Conservation (phyloP, 371 early-diverging fungal species). For the Mucor indicus region DNA sequence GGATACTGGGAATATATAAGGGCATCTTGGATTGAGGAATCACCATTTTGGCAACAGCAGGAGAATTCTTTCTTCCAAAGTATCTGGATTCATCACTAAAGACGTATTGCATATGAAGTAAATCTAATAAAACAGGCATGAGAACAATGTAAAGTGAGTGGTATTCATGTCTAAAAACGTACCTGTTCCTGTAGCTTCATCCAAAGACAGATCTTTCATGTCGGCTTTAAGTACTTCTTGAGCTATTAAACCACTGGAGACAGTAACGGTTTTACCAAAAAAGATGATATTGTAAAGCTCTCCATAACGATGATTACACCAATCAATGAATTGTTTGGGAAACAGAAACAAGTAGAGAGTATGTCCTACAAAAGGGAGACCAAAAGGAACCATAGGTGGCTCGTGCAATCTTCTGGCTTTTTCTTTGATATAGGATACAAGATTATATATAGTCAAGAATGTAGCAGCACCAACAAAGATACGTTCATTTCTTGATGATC, state of each 20-base stretch:
- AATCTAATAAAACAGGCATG: slow-evolving; percentile 8
- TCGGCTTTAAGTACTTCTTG: slow-evolving; percentile 34
- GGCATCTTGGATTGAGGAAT: slow-evolving; percentile 19
- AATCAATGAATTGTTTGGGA: slow-evolving; percentile 27
- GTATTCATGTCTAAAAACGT: not conserved
- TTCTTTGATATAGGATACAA: slow-evolving; percentile 16
- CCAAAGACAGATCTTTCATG: slow-evolving; percentile 18
- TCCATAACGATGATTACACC: slow-evolving; percentile 33
- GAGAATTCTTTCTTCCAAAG: too few relatives aligned
- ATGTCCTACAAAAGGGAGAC: slow-evolving; percentile 35
- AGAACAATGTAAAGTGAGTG: not conserved
- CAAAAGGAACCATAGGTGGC: slow-evolving; percentile 33
- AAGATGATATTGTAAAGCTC: slow-evolving; percentile 28
- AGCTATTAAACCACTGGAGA: slow-evolving; percentile 21
- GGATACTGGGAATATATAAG: slow-evolving; percentile 15
- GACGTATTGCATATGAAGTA: slow-evolving; percentile 30
- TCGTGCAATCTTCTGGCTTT: slow-evolving; percentile 19
- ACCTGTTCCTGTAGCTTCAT: slow-evolving; percentile 31
- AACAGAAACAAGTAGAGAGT: slow-evolving; percentile 22
- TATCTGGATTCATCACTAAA: slow-evolving; percentile 1
- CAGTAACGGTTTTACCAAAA: slow-evolving; percentile 21
- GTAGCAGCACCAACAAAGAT: slow-evolving; percentile 23
- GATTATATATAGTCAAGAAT: slow-evolving; percentile 25
- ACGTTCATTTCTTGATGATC: slow-evolving; percentile 26
- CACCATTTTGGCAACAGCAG: slow-evolving; percentile 6